These are phyloP conservation scores for Fallopia convolvulus DNA, from an alignment of 148 eudicot genomes.

Conservation along the genomic window DNA sequence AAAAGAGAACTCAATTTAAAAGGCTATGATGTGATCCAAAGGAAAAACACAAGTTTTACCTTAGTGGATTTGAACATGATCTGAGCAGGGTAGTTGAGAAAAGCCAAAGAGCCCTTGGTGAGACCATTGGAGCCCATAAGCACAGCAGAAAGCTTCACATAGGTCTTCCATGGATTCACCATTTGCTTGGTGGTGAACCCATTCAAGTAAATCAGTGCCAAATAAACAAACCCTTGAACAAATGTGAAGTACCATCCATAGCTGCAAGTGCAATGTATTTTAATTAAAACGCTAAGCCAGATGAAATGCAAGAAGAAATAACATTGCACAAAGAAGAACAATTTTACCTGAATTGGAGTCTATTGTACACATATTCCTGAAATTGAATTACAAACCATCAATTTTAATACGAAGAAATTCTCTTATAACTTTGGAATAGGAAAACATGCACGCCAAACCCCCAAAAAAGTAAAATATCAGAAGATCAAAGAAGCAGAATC, in stretches of 20 bases:
- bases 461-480: not conserved
- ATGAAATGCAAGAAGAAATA: not conserved
- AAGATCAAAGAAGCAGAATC: not conserved
- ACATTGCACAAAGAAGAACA: not conserved
- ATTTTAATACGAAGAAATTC: not conserved
- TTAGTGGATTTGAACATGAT: conserved; percentile 97
- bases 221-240: conserved; percentile 84
- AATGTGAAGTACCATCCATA: conserved; percentile 98
- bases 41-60: conserved; percentile 24
- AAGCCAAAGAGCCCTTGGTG: conserved; percentile 97
- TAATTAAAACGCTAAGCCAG: not conserved
- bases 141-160: conserved; percentile 76
- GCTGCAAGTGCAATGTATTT: conserved; percentile 20
- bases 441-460: not conserved
- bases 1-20: not conserved
- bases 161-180: conserved; percentile 96
- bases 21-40: not conserved
- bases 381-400: not conserved
- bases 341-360: not conserved
- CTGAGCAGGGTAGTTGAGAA: conserved; percentile 89
- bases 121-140: conserved; percentile 94
- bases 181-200: conserved; percentile 87
- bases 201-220: conserved; percentile 62
- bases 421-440: not conserved
- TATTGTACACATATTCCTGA: conserved; percentile 8